Evolutionary conservation across 2,329 filamentous ascomycete genomes (phyloP), one percentile per base, ranked within the genome.

Genomic region (Fusarium tuaranense): DNA sequence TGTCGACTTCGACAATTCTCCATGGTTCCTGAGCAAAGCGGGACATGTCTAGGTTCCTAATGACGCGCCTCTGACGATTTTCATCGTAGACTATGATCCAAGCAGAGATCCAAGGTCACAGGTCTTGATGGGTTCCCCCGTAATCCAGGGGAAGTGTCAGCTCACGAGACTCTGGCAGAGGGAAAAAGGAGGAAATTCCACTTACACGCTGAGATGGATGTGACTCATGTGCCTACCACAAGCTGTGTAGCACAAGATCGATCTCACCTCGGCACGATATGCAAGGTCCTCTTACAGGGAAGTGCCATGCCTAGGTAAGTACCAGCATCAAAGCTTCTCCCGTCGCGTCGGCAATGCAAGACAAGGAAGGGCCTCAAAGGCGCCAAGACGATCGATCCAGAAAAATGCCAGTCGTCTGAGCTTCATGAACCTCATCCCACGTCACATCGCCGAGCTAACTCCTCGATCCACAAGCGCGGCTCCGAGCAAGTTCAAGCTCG

Each of bases 11-110:
- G 51, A 63, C n/a, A 67, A 55, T 44, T 27, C 38, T 51, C 16
- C 41, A 32, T 44, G 48, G 63, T 59, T 59, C 51, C 36, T 25
- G 20, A 30, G 53, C 20, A 64, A 63, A 25, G 63, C 48, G 67
- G 72, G 72, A 62, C 44, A 73, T 68, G 48, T 55, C 58, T 46
- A 34, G 63, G 63, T 73, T 63, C 63, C 27, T 16, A 63, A 66
- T 76, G 68, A 76, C 70, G 65, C 73, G 65, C 70, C 70, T 75
- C 75, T 57, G 63, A 71, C 70, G 74, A 71, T 71, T 62, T 75
- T 59, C 51, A 34, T 41, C 41, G 12, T 22, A 22, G 57, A 48
- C 46, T 22, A 22, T 30, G 57, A 67, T 62, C 22, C 27, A 36
- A 62, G 18, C 22, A 39, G 32, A 38, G 51, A 59, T 25, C 20